Conservation (phyloP, 495 filamentous ascomycete genomes). For the Penicillium lagena region DNA sequence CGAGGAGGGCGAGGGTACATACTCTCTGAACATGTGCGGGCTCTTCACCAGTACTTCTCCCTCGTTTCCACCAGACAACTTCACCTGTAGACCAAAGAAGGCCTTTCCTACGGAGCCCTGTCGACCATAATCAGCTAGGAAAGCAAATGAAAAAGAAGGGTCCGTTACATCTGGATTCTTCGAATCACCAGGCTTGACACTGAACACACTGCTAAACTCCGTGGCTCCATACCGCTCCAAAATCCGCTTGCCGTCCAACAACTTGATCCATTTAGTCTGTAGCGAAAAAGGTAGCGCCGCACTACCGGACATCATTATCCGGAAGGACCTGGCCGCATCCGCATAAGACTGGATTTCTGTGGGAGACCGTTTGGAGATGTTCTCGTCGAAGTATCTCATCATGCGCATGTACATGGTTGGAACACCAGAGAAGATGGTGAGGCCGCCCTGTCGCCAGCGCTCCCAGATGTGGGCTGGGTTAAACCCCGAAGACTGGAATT, state of each 20-base stretch:
- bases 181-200: too few species aligned
- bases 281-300: too few species aligned
- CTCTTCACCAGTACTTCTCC: constrained; percentile 1
- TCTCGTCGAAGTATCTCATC: background rate
- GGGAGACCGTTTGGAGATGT: background rate
- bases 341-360: too few species aligned
- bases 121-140: too few species aligned
- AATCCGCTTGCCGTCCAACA: too few species aligned
- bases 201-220: background rate
- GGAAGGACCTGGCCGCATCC: too few species aligned
- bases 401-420: background rate
- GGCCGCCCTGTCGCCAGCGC: background rate
- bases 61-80: background rate
- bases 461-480: background rate
- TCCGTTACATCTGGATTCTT: too few species aligned
- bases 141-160: too few species aligned
- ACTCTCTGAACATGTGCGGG: background rate
- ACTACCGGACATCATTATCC: too few species aligned
- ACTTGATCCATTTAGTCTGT: too few species aligned
- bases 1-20: background rate
- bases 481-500: background rate
- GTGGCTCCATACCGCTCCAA: background rate
- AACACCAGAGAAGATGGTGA: background rate
- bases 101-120: too few species aligned
- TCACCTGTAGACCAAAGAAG: background rate